Conservation (phyloP, 2,329 filamentous ascomycete genomes). For the Mycogone perniciosa region DNA sequence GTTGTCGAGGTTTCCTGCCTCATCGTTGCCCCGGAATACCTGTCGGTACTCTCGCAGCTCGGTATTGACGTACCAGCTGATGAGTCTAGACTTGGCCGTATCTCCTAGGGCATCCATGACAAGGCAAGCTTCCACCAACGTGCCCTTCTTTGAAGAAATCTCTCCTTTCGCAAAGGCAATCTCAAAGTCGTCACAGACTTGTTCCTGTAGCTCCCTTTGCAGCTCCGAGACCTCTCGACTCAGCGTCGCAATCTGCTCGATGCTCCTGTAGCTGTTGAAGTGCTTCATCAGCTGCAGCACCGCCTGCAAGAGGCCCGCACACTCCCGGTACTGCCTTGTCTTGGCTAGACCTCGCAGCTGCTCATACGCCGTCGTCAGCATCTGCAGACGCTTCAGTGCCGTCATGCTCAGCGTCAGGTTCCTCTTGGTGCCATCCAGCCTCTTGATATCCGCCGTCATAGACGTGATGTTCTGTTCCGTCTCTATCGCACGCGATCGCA, state of each 20-base stretch:
- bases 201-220: constrained; percentile 86
- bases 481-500: constrained; percentile 79
- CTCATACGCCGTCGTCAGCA: constrained; percentile 98
- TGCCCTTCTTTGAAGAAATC: constrained; percentile 59
- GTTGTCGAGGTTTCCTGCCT: constrained; percentile 93
- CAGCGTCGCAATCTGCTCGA: constrained; percentile 92
- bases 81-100: constrained; percentile 69
- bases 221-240: constrained; percentile 90
- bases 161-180: constrained; percentile 87
- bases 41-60: constrained; percentile 92
- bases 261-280: constrained; percentile 96
- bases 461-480: constrained; percentile 95
- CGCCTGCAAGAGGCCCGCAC: constrained; percentile 85
- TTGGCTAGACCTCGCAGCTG: constrained; percentile 79
- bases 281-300: constrained; percentile 97
- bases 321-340: constrained; percentile 88
- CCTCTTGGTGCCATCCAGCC: constrained; percentile 90
- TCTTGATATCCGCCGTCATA: constrained; percentile 99
- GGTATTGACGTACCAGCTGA: constrained; percentile 98
- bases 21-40: constrained; percentile 92
- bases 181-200: constrained; percentile 99
- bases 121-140: constrained; percentile 78
- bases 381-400: constrained; percentile 90
- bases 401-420: constrained; percentile 98
- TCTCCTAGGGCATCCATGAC: constrained; percentile 96